Evolutionary conservation across 345 rosid species (phyloP).

Genomic region (Eutrema yunnanense): DNA sequence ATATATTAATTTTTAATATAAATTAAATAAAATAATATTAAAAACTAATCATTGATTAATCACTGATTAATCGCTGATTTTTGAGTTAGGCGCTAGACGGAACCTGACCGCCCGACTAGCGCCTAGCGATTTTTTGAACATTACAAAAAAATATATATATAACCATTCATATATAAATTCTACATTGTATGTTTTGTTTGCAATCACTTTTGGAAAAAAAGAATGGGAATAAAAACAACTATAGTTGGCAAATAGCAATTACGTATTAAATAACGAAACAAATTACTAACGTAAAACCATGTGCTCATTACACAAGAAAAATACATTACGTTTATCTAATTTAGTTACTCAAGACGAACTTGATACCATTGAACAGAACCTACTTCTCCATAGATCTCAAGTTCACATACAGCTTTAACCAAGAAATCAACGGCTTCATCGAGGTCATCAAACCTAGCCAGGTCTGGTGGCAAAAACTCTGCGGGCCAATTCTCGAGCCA

Average conservation of each 20-base stretch:
- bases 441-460: conserved; percentile 52
- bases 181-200: background rate
- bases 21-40: too few relatives aligned
- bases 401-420: conserved; percentile 68
- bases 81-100: too few relatives aligned
- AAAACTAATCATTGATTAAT: too few relatives aligned
- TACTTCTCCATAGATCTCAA: conserved; percentile 69
- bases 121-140: too few relatives aligned
- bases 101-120: too few relatives aligned
- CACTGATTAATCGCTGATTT: too few relatives aligned
- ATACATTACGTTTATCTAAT: background rate
- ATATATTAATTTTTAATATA: too few relatives aligned
- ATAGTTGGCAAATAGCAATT: background rate
- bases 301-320: background rate
- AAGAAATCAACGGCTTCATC: conserved; percentile 74
- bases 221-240: background rate
- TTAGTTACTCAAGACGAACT: conserved; percentile 58
- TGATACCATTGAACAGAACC: conserved; percentile 86
- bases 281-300: background rate
- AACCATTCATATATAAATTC: too few relatives aligned
- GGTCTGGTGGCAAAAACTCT: conserved; percentile 66
- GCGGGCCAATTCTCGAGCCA: conserved; percentile 77
- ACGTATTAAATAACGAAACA: background rate
- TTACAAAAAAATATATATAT: too few relatives aligned
- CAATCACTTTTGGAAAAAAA: background rate